These are phyloP conservation scores for Ceratocystis variospora DNA, from an alignment of 2,329 filamentous ascomycete genomes.

Conservation along the genomic window DNA sequence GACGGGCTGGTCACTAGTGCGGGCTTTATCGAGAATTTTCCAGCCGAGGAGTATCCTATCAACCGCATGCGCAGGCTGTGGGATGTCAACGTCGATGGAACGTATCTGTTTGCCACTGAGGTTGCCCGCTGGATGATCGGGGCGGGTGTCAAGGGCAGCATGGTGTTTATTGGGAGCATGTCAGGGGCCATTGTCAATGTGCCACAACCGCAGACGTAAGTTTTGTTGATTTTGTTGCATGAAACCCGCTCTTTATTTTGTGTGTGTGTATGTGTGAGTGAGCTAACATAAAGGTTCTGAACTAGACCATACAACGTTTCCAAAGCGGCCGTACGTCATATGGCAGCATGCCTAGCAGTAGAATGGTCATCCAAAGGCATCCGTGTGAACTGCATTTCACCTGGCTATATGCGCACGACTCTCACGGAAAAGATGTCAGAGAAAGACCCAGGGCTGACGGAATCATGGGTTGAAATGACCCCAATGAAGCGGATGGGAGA, in stretches of 20 bases:
- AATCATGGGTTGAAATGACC: conserved; percentile 84
- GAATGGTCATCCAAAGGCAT: conserved; percentile 86
- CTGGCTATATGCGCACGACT: conserved; percentile 92
- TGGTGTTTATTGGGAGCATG: conserved; percentile 95
- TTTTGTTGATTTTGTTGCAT: conserved; percentile 13
- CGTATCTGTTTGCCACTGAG: conserved; percentile 72
- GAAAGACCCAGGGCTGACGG: conserved; percentile 78
- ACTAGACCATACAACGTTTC: conserved; percentile 71
- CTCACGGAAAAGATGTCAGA: conserved; percentile 91
- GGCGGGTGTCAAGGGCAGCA: conserved; percentile 63
- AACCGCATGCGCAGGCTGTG: conserved; percentile 88
- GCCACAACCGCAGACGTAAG: conserved; percentile 72
- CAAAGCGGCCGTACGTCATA: conserved; percentile 81
- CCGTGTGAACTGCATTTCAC: conserved; percentile 87
- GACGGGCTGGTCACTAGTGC: conserved; percentile 92
- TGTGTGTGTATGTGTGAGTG: not conserved
- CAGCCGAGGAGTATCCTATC: conserved; percentile 78
- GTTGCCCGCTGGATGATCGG: conserved; percentile 83
- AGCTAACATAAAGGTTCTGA: not conserved
- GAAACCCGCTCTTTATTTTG: not conserved
- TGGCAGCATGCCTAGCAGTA: conserved; percentile 76
- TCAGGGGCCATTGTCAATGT: conserved; percentile 87
- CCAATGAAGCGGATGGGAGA: conserved; percentile 88
- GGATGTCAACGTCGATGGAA: conserved; percentile 86
- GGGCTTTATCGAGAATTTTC: conserved; percentile 91